Evolutionary conservation across 345 rosid genomes (phyloP), one percentile per base, ranked within the genome.

Genomic region (Barbarea vulgaris): DNA sequence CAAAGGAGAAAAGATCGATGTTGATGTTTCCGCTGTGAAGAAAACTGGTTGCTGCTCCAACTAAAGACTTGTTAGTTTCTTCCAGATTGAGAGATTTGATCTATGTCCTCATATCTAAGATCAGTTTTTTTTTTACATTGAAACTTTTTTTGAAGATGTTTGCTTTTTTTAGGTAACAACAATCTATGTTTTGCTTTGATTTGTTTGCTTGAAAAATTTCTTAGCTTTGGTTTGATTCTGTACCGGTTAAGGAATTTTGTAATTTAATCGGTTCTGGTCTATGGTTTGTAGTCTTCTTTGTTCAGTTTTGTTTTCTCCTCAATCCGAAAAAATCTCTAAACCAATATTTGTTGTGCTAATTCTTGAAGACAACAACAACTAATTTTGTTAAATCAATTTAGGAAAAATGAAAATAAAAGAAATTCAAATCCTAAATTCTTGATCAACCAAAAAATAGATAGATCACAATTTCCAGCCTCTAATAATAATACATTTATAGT

Each of bases 21-120:
- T 93, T 12, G 98, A 93, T 75, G 98, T 93, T 56, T 89, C 98
- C n/a, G 98, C 89, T 4, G 80, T 93, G 77, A 93, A 91, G 92
- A 89, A 80, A 81, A 91, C 83, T 0, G 92, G 96, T 48, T 93
- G 98, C 88, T 93, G 98, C 89, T 89, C 93, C 5, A 86, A 81
- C 74, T 90, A 89, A 44, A 60, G 25, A 67, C 78, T 56, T 22
- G 13, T 36, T 33, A 61, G 76, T 50, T 42, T 41, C 53, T 36
- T 61, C 39, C 67, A 58, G 53, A 41, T 60, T 51, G 79, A 30
- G 1, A 39, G 39, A 22, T 68, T 51, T 67, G 73, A 33, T 75
- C n/a, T n/a, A 6, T 66, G 7, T 41, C 36, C 18, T 64, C 39
- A 53, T n/a, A 54, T 54, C 48, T 39, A 30, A 34, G 28, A 36